These are phyloP conservation scores for Yarrowia sp. DNA, from an alignment of 805 yeast genomes.

Conservation along the genomic window DNA sequence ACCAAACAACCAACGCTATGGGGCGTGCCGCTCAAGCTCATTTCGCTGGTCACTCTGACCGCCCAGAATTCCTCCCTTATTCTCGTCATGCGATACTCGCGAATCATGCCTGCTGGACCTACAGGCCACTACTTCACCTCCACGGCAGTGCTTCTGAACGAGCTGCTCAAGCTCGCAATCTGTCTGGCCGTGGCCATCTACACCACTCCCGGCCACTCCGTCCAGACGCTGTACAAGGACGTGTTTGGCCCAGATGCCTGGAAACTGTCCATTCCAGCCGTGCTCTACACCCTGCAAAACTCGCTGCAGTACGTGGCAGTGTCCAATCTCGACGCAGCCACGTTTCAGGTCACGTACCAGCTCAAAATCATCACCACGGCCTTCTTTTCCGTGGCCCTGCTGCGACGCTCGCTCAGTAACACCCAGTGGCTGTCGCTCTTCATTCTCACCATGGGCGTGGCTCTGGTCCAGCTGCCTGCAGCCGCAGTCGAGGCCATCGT, in stretches of 20 bases:
- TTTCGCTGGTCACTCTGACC: conserved; percentile 41
- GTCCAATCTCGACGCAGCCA: conserved; percentile 43
- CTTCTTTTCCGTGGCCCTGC: conserved; percentile 41
- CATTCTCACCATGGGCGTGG: conserved; percentile 41
- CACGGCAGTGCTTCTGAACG: conserved; percentile 44
- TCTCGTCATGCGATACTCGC: conserved; percentile 44
- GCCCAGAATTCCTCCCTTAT: conserved; percentile 42
- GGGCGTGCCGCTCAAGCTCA: conserved; percentile 38
- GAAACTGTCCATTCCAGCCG: conserved; percentile 44
- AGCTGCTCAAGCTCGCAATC: conserved; percentile 39
- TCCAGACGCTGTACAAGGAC: conserved; percentile 29
- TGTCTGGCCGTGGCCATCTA: conserved; percentile 35
- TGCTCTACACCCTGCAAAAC: conserved; percentile 42
- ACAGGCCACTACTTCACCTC: conserved; percentile 39
- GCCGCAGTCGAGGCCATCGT: conserved; percentile 31
- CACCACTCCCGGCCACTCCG: conserved; percentile 31
- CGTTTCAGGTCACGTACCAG: conserved; percentile 45
- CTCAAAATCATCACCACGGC: conserved; percentile 45
- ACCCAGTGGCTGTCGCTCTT: conserved; percentile 41
- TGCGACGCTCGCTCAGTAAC: conserved; percentile 37
- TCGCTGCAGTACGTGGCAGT: conserved; percentile 44
- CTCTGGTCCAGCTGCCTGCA: conserved; percentile 42
- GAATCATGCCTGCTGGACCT: conserved; percentile 40
- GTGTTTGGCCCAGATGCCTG: conserved; percentile 41
- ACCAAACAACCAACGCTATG: conserved; percentile 26